These are phyloP conservation scores for Sclerotinia glacialis DNA, from an alignment of 2,329 filamentous ascomycete genomes.

Conservation along the genomic window DNA sequence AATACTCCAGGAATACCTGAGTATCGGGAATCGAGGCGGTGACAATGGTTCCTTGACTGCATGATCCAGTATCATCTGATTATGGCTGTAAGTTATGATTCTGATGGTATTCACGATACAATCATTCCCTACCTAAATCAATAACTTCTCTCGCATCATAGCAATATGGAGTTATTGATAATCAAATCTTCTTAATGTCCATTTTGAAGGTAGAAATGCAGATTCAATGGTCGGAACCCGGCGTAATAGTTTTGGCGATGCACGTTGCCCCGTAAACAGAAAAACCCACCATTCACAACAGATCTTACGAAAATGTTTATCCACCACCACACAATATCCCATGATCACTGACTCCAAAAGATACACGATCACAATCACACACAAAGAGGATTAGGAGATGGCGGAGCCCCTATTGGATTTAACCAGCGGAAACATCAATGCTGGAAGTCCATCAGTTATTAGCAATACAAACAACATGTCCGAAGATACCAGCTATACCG, in stretches of 20 bases:
- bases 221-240: constrained; percentile 4
- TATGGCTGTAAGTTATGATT: neutral
- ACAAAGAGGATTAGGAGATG: constrained; percentile 20
- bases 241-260: constrained; percentile 13
- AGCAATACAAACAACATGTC: constrained; percentile 29
- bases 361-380: constrained; percentile 10
- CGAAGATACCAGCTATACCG: constrained; percentile 32
- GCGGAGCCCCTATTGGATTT: constrained; percentile 22
- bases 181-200: neutral
- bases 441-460: constrained; percentile 24
- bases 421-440: constrained; percentile 19
- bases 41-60: neutral
- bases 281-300: constrained; percentile 19
- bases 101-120: neutral
- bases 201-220: constrained; percentile 1
- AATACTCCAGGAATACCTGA: neutral
- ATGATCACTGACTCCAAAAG: constrained; percentile 18
- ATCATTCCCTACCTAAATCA: neutral
- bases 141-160: neutral
- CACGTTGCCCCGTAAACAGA: constrained; percentile 22
- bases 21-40: neutral
- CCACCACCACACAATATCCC: constrained; percentile 14
- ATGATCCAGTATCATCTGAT: neutral
- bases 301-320: constrained; percentile 20
- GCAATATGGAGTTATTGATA: neutral